These are phyloP conservation scores for Rhodotorula sp. DNA, from an alignment of 1,284 basidiomycete species.

Conservation along the genomic window DNA sequence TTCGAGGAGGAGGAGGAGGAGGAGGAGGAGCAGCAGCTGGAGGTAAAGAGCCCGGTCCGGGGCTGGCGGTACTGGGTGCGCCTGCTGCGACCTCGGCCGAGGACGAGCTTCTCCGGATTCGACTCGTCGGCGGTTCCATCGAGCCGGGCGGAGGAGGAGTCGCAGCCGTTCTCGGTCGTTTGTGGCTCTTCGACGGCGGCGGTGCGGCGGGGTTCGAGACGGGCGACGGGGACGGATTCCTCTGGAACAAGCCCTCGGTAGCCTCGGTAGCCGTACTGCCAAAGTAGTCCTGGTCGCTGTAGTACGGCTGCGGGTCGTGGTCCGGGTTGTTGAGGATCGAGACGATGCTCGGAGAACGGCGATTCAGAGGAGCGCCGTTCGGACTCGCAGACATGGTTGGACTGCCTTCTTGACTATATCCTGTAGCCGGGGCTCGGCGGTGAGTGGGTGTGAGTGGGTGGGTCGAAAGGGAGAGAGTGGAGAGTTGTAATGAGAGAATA, in stretches of 20 bases:
- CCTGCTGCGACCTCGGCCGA: background rate
- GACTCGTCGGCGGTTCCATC: constrained; percentile 12
- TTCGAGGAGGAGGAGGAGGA: constrained; percentile 14
- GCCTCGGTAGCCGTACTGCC: no score
- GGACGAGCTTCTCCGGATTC: constrained; percentile 5
- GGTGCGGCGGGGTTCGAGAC: no score
- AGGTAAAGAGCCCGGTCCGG: background rate
- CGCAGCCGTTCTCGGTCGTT: no score
- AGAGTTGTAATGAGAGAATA: no score
- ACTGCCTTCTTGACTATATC: no score
- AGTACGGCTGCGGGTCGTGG: background rate
- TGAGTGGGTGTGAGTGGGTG: no score
- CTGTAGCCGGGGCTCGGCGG: no score
- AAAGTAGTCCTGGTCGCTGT: constrained; percentile 9
- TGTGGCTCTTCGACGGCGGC: no score
- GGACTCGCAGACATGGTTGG: no score
- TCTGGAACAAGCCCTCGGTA: background rate
- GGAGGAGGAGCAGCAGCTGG: constrained; percentile 6
- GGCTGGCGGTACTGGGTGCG: background rate
- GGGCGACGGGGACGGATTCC: no score
- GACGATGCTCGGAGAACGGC: constrained; percentile 27
- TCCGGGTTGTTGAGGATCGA: constrained; percentile 10
- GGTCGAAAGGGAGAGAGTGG: no score
- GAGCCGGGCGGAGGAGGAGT: background rate
- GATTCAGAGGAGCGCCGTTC: background rate